phyloP scores from a whole-genome alignment of 2,329 filamentous ascomycete genomes.

The Leptographium radiaticola region DNA sequence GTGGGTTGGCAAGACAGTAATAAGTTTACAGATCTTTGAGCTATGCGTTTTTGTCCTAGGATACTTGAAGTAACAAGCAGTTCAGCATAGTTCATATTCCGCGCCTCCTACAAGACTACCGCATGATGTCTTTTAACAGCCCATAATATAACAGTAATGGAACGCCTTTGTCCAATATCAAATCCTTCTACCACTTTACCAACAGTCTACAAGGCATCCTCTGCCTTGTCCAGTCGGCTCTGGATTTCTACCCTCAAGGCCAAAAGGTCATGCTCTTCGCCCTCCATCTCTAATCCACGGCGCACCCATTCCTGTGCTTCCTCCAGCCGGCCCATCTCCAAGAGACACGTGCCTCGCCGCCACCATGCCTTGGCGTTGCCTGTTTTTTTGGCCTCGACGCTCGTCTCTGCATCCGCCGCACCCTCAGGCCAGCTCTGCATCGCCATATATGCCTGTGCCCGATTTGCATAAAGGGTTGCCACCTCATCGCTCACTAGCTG shows the following conservation, averaged over 20 bases:
- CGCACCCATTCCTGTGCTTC: constrained; percentile 73
- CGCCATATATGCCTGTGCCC: constrained; percentile 83
- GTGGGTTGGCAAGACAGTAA: no score
- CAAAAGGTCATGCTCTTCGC: constrained; percentile 50
- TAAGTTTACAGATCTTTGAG: no score
- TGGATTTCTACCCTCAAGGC: constrained; percentile 52
- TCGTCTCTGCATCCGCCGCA: constrained; percentile 74
- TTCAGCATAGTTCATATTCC: not conserved
- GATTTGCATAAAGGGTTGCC: constrained; percentile 66
- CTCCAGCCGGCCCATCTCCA: constrained; percentile 79
- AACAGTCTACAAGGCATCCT: not conserved
- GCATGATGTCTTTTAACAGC: no score
- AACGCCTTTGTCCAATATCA: no score
- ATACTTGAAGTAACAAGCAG: no score
- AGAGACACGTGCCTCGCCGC: constrained; percentile 68
- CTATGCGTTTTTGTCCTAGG: no score
- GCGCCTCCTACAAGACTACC: not conserved
- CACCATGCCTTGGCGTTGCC: constrained; percentile 95
- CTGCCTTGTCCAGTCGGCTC: constrained; percentile 15
- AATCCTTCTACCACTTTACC: no score
- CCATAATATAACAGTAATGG: no score
- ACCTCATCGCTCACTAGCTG: constrained; percentile 78
- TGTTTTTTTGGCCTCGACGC: constrained; percentile 72
- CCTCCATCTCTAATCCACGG: constrained; percentile 71
- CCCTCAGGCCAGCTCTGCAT: constrained; percentile 73